Base-by-base conservation (phyloP, 495 filamentous ascomycete genomes). In the Jackrogersella minutella region DNA sequence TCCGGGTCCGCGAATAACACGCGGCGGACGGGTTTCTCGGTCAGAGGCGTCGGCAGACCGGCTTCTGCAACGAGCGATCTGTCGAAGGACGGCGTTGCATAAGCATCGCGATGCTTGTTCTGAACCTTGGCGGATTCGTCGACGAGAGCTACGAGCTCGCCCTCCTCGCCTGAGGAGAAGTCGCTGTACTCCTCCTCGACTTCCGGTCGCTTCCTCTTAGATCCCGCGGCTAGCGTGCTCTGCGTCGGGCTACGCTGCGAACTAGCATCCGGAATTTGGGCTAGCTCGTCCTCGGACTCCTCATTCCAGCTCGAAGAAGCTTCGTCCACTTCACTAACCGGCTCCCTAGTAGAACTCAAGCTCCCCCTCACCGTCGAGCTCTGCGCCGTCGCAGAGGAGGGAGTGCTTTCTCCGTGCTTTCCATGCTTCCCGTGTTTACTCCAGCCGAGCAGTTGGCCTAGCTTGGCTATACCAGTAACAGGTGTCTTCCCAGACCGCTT, bases 41-140 rank as follows among this genome's bases (percentile, higher is more conserved):
- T 74, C 0, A 69, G 58, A 8, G 73, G 73, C 17, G 73, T 74
- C 17, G 71, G 56, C 44, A 74, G 41, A 10, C 71, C 73, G 39
- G 64, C 44, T 17, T 58, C 41, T 4, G 57, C 13, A 21, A 50
- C 40, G 16, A 56, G 34, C 0, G 59, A 56, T 7, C 57, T 31
- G 22, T 17, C 37, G 3, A 54, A 28, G 0, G 71, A 58, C n/a
- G 62, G 67, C 10, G 67, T 65, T 13, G 30, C 43, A 43, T 64
- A 70, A 1, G 44, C 46, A 17, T 54, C 9, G 60, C 40, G 57
- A 13, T 53, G 66, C 31, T 58, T 49, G 37, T 11, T 55, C 28
- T 60, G 30, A 11, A 22, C 2, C 49, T 66, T 56, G 34, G 24
- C 54, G 0, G 71, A 66, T 6, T 21, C 62, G 1, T 73, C 64